Base-by-base conservation (phyloP, 1,284 basidiomycete genomes). In the Sanguinoderma infundibulare region DNA sequence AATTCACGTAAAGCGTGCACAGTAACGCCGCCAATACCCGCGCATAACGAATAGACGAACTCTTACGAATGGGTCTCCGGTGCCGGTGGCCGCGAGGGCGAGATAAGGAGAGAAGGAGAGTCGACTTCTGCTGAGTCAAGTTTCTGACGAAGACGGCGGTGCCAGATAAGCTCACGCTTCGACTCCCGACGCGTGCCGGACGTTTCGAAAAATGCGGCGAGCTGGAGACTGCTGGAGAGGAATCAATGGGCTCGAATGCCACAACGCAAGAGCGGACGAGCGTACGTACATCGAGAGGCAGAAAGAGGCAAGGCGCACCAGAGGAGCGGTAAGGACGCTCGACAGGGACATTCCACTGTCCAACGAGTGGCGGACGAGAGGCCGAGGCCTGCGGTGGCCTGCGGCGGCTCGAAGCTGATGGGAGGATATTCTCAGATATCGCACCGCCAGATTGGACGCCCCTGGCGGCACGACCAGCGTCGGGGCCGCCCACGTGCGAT, bases 401-500 rank as follows among this genome's bases (percentile, higher is more conserved):
- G 8, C 8, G 24, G 40, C 39, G 17, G 24, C 14, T 14, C 22
- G 42, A 44, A 44, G 14, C 28, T 46, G 24, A 28, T 46, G 24
- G 42, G 12, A 26, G 17, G 22, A 24, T 14, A 24, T 26, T 26
- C 42, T 22, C 22, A n/a, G n/a, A n/a, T n/a, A 28, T 46, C 24
- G 42, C 42, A 26, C 22, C 42, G 42, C 42, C 42, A 10, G n/a
- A n/a, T n/a, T n/a, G n/a, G n/a, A n/a, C n/a, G n/a, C n/a, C n/a
- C n/a, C n/a, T n/a, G n/a, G n/a, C 46, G 28, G 28, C 26, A 20
- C 7, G 2, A 28, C 26, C n/a, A 49, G 46, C 46, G 26, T 32
- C 49, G 46, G 35, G 22, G 36, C 22, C 40, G 58, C 65, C 52
- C 65, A 61, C 65, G 61, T 66, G 61, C 61, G 65, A 60, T 38